Conservation (phyloP, 139 green algal genomes). For the Diplosphaera chodatii region DNA sequence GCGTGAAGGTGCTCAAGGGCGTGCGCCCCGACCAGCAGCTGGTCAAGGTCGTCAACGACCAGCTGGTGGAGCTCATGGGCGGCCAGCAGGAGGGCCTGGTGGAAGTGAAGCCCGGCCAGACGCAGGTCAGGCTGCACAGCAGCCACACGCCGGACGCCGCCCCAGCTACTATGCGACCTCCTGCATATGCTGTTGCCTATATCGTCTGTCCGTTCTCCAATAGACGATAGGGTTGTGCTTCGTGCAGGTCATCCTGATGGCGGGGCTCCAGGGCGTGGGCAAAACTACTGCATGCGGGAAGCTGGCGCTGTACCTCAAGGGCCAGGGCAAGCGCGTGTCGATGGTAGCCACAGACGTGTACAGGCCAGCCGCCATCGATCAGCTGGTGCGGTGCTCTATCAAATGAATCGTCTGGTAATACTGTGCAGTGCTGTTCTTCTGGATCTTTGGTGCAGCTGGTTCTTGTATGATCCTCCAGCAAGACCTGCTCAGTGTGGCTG, state of each 20-base stretch:
- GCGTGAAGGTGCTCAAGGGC: slow-evolving; percentile 73
- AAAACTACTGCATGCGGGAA: slow-evolving; percentile 97
- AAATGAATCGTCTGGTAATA: too few species aligned
- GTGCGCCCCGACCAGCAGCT: slow-evolving; percentile 90
- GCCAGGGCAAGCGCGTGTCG: slow-evolving; percentile 61
- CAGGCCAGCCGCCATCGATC: slow-evolving; percentile 86
- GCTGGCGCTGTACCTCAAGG: slow-evolving; percentile 82
- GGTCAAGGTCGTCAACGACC: slow-evolving; percentile 89
- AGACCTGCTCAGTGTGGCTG: too few species aligned
- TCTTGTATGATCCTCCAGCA: too few species aligned
- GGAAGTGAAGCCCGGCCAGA: slow-evolving; percentile 11
- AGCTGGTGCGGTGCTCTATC: slow-evolving; percentile 54
- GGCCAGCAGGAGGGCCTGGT: slow-evolving; percentile 57
- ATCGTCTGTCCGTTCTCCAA: too few species aligned
- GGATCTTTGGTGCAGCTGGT: too few species aligned
- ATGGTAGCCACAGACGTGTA: slow-evolving; percentile 95
- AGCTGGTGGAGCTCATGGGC: slow-evolving; percentile 92
- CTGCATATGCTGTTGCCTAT: too few species aligned
- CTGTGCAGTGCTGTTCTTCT: too few species aligned
- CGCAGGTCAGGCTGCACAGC: slow-evolving; percentile 18
- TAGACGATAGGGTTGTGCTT: too few species aligned
- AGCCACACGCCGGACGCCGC: too few species aligned
- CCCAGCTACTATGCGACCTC: too few species aligned
- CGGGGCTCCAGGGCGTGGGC: slow-evolving; percentile 86
- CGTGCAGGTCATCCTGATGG: slow-evolving; percentile 74